Conservation (phyloP, 2,329 filamentous ascomycete genomes). For the Coleophoma crateriformis region DNA sequence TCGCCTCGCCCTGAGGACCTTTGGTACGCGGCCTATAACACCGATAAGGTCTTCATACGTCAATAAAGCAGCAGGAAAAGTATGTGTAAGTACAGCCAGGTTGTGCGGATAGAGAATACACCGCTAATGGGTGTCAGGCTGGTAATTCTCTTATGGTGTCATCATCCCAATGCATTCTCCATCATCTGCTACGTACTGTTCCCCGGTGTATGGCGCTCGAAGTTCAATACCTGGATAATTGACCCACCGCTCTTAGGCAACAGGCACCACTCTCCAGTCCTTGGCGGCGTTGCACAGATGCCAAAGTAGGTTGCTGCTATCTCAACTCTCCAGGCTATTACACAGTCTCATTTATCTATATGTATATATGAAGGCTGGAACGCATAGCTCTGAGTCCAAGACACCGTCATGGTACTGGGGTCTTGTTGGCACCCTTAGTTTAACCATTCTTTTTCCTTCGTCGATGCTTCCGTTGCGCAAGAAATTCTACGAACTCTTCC, state of each 20-base stretch:
- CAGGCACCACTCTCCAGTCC: conserved; percentile 27
- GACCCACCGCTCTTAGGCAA: conserved; percentile 26
- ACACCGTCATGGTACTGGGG: conserved; percentile 39
- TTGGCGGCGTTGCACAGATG: conserved; percentile 28
- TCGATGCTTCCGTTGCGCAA: conserved; percentile 32
- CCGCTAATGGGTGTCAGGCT: no score
- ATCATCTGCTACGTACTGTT: no score
- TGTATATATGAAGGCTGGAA: conserved; percentile 23
- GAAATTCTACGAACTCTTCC: conserved; percentile 15
- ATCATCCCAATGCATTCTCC: no score
- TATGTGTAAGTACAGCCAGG: no score
- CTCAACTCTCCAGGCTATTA: conserved; percentile 35
- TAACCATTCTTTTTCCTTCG: conserved; percentile 20
- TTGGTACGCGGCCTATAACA: no score
- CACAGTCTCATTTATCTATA: conserved; percentile 38
- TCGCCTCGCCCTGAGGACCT: no score
- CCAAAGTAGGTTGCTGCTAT: conserved; percentile 40
- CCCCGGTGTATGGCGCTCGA: not conserved
- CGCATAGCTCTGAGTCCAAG: conserved; percentile 21
- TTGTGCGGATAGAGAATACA: no score
- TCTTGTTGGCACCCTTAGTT: conserved; percentile 30
- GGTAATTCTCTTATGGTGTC: no score
- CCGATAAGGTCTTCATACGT: no score
- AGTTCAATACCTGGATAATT: conserved; percentile 26
- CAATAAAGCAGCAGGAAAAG: no score